A percentile compares a stretch with the other conserved stretches of the same genome.
Evolutionary conservation across 768 basidiomycete genomes (phyloP).

Genomic region (Leccinum sublutescens): DNA sequence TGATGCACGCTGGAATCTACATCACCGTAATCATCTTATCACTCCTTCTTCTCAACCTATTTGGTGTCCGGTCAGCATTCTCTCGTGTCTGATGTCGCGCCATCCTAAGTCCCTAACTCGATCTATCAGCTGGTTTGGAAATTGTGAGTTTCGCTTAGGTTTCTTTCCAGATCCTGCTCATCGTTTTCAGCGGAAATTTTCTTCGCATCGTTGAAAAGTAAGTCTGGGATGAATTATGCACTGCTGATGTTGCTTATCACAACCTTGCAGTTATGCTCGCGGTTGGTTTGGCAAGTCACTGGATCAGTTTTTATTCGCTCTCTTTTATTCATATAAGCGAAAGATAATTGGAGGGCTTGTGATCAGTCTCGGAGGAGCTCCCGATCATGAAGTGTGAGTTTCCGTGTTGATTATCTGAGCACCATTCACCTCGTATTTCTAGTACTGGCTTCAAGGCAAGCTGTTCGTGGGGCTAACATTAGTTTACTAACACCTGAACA

Average conservation of each 20-base stretch:
- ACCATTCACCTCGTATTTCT: neutral
- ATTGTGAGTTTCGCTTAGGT: constrained; percentile 12
- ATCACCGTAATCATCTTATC: constrained; percentile 37
- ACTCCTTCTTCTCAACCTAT: constrained; percentile 43
- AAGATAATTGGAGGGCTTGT: constrained; percentile 45
- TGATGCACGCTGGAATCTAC: constrained; percentile 38
- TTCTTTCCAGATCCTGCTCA: constrained; percentile 6
- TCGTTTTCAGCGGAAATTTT: constrained; percentile 19
- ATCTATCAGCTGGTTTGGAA: constrained; percentile 19
- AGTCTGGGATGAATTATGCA: neutral
- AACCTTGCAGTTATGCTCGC: constrained; percentile 35
- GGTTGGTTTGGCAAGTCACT: constrained; percentile 30
- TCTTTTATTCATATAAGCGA: neutral
- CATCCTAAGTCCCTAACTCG: constrained; percentile 36
- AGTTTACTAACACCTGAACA: constrained; percentile 1
- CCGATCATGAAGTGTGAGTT: constrained; percentile 40
- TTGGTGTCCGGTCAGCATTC: constrained; percentile 42
- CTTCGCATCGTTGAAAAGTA: constrained; percentile 26
- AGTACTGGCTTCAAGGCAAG: constrained; percentile 23
- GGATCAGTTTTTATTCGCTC: neutral
- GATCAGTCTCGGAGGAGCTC: constrained; percentile 58
- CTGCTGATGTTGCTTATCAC: neutral
- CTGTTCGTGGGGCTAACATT: neutral
- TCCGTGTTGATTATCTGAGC: constrained; percentile 33
- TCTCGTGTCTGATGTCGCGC: constrained; percentile 37